Conservation (phyloP, 2,329 filamentous ascomycete genomes). For the Ceratocystis papillata region DNA sequence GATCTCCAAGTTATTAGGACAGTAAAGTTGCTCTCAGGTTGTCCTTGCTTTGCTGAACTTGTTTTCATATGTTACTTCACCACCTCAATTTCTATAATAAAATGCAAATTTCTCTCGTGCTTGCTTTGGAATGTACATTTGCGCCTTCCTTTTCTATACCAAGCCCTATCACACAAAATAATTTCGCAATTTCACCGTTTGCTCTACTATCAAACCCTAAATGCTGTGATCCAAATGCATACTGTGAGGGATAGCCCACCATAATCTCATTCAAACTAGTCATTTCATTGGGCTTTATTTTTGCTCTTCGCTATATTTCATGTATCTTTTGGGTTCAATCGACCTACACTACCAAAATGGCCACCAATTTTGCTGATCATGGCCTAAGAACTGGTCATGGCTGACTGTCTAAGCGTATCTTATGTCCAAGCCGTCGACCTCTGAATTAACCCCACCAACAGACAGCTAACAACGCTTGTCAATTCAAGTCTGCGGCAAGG, state of each 20-base stretch:
- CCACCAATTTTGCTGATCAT: not conserved
- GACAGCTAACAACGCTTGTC: not conserved
- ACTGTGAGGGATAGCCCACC: not conserved
- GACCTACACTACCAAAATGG: not conserved
- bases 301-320: not conserved
- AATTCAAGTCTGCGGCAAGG: slow-evolving; percentile 5
- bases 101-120: too few relatives aligned
- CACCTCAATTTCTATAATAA: too few relatives aligned
- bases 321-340: not conserved
- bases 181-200: too few relatives aligned
- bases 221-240: not conserved
- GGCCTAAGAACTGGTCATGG: not conserved
- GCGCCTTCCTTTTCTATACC: too few relatives aligned
- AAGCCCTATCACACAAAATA: too few relatives aligned
- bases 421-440: not conserved
- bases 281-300: not conserved
- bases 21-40: too few relatives aligned
- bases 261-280: not conserved
- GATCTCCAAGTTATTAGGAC: too few relatives aligned
- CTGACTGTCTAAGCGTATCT: not conserved
- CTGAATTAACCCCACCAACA: not conserved
- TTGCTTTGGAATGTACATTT: too few relatives aligned
- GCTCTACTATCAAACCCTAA: too few relatives aligned
- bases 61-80: too few relatives aligned
- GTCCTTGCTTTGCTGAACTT: too few relatives aligned